Percentiles rank a stretch among this genome's conserved stretches.
Conservation (phyloP, 257 asterid species). For the Rubia yunnanensis region DNA sequence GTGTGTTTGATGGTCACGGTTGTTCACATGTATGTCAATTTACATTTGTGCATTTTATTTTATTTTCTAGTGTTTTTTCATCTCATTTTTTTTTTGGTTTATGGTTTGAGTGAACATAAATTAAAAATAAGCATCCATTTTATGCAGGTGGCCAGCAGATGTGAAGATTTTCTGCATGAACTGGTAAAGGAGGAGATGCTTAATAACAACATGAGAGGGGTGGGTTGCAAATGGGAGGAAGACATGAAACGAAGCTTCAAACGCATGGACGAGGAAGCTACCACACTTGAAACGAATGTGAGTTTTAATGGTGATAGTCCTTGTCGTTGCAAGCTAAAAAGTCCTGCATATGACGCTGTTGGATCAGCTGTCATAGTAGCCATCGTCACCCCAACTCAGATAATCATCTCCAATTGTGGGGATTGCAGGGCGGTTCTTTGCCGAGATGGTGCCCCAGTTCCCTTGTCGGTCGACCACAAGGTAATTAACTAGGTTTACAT, state of each 20-base stretch:
- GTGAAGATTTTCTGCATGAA: conserved; percentile 60
- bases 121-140: not conserved
- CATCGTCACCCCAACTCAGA: conserved; percentile 35
- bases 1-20: conserved; percentile 77
- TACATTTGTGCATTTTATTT: not conserved
- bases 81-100: too few species aligned
- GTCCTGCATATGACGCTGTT: conserved; percentile 62
- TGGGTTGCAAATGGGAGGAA: conserved; percentile 33
- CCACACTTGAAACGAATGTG: conserved; percentile 22
- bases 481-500: conserved; percentile 14
- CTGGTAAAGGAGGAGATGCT: conserved; percentile 57
- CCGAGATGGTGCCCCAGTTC: conserved; percentile 53
- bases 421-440: conserved; percentile 80
- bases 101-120: not conserved
- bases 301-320: not conserved
- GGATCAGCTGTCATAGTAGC: conserved; percentile 78
- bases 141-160: conserved; percentile 52
- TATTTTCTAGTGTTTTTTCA: too few species aligned
- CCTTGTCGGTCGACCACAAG: conserved; percentile 68
- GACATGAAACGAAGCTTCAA: conserved; percentile 61
- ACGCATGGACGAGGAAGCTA: conserved; percentile 63
- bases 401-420: conserved; percentile 67
- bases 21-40: conserved; percentile 62
- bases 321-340: conserved; percentile 63
- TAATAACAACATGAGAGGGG: too few species aligned